Evolutionary conservation across 805 yeast genomes (phyloP).

Genomic region (Barnettozyma siamensis): DNA sequence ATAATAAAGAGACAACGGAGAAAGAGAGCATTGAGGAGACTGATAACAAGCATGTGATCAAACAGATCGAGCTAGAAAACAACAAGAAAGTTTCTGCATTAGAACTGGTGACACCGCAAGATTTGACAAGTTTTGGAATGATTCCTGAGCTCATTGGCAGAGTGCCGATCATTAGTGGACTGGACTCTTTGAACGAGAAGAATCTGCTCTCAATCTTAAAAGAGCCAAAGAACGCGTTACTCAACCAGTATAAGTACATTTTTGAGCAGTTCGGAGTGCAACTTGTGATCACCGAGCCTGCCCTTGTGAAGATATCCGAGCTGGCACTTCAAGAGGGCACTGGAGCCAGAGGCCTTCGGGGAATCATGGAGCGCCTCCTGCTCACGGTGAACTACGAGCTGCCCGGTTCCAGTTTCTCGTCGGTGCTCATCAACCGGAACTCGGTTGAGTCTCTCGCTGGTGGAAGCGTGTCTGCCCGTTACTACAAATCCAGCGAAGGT

Average conservation of each 20-base stretch:
- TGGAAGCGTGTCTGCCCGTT: conserved; percentile 33
- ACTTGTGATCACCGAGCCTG: conserved; percentile 42
- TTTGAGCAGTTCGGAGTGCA: conserved; percentile 48
- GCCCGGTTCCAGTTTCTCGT: conserved; percentile 50
- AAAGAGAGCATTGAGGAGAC: conserved; percentile 11
- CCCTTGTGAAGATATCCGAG: conserved; percentile 42
- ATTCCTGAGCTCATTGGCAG: conserved; percentile 59
- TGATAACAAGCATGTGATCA: conserved; percentile 24
- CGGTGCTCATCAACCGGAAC: conserved; percentile 41
- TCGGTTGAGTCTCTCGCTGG: conserved; percentile 37
- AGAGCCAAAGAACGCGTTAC: conserved; percentile 51
- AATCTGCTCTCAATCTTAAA: conserved; percentile 45
- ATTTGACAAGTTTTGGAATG: conserved; percentile 45
- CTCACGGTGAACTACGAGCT: conserved; percentile 51
- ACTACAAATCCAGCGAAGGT: conserved; percentile 40
- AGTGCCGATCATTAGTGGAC: conserved; percentile 47
- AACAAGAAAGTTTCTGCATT: conserved; percentile 38
- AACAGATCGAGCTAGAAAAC: conserved; percentile 31
- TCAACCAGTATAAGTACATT: conserved; percentile 48
- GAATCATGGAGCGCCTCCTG: conserved; percentile 46
- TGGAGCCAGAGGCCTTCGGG: conserved; percentile 56
- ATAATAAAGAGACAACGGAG: conserved; percentile 10
- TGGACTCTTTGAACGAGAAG: conserved; percentile 38
- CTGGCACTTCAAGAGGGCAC: conserved; percentile 48
- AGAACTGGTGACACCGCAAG: conserved; percentile 43